These are phyloP conservation scores for Iberis pinnata DNA, from an alignment of 345 rosid genomes.

Conservation along the genomic window DNA sequence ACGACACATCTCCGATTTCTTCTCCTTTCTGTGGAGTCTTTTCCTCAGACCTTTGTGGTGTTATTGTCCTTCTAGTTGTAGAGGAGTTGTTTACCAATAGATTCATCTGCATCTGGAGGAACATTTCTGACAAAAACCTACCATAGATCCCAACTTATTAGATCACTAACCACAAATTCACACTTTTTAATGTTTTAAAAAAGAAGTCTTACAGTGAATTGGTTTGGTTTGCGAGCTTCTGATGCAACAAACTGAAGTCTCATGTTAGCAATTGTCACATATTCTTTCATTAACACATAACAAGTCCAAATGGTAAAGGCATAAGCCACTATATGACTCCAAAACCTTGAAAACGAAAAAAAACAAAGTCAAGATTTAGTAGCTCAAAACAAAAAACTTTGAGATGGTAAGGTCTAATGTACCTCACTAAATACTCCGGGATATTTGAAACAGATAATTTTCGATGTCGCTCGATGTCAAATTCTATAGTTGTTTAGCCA, in stretches of 20 bases:
- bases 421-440: constrained; percentile 66
- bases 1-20: constrained; percentile 71
- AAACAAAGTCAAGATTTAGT: background rate
- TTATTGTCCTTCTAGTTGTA: constrained; percentile 33
- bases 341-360: constrained; percentile 61
- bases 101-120: constrained; percentile 79
- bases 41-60: constrained; percentile 45
- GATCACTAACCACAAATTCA: background rate
- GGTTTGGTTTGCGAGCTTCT: constrained; percentile 77
- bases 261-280: constrained; percentile 67
- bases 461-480: constrained; percentile 84
- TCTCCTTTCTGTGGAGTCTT: constrained; percentile 67
- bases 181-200: background rate
- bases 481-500: constrained; percentile 32
- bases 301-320: constrained; percentile 88
- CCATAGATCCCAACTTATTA: constrained; percentile 10
- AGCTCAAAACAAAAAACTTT: no score
- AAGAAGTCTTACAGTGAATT: constrained; percentile 60
- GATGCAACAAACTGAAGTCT: constrained; percentile 81
- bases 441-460: constrained; percentile 84
- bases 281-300: constrained; percentile 75
- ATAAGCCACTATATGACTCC: constrained; percentile 89
- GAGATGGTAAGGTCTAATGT: constrained; percentile 1
- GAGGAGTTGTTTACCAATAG: constrained; percentile 67
- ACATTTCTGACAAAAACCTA: constrained; percentile 86